Evolutionary conservation across 768 basidiomycete genomes (phyloP).

Genomic region (Naganishia vishniacii): DNA sequence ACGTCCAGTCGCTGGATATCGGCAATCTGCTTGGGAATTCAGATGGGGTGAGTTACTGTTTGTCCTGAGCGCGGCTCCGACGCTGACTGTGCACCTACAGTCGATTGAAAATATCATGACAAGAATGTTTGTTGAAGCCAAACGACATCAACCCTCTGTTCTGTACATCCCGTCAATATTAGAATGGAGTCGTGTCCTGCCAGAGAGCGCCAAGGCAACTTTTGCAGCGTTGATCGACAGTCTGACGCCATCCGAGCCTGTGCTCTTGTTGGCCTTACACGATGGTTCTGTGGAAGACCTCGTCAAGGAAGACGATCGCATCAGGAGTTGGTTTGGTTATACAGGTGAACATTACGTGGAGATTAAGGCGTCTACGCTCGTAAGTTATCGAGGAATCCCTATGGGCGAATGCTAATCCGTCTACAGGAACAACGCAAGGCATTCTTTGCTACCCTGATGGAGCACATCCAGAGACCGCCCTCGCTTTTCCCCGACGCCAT

Average conservation of each 20-base stretch:
- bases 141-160: slow-evolving; percentile 91
- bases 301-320: slow-evolving; percentile 59
- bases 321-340: slow-evolving; percentile 82
- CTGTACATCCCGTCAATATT: slow-evolving; percentile 86
- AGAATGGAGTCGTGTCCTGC: slow-evolving; percentile 77
- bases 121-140: slow-evolving; percentile 92
- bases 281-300: slow-evolving; percentile 68
- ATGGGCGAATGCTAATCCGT: background rate
- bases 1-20: slow-evolving; percentile 87
- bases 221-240: slow-evolving; percentile 87
- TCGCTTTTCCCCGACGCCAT: slow-evolving; percentile 84
- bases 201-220: slow-evolving; percentile 76
- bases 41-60: slow-evolving; percentile 60
- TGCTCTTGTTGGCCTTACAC: slow-evolving; percentile 83
- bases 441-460: slow-evolving; percentile 72
- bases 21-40: slow-evolving; percentile 84
- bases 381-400: slow-evolving; percentile 29
- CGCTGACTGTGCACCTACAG: slow-evolving; percentile 49
- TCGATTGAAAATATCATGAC: slow-evolving; percentile 87
- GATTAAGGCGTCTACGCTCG: slow-evolving; percentile 55
- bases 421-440: slow-evolving; percentile 55
- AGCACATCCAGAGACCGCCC: slow-evolving; percentile 68
- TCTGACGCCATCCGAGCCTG: slow-evolving; percentile 81
- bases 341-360: slow-evolving; percentile 68
- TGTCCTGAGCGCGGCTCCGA: background rate